Base-by-base conservation (phyloP, 1,284 basidiomycete species). In the Tylopilus microsporus region DNA sequence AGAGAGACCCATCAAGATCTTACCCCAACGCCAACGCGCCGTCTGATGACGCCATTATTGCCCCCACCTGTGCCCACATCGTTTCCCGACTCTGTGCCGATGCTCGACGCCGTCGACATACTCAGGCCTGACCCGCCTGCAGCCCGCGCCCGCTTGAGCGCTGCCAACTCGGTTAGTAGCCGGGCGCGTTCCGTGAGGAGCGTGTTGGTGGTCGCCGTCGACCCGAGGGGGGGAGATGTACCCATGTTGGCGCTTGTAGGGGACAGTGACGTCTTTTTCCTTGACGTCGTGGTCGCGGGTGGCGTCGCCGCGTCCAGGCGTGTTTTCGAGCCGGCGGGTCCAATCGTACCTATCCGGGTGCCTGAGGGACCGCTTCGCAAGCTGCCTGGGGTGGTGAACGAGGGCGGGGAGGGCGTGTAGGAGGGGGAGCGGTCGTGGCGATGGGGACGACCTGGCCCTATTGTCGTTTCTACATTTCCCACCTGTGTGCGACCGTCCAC, bases 151-250 rank as follows among this genome's bases (percentile, higher is more conserved):
- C 36, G 49, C 45, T 70, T 70, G 12, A 72, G 60, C 9, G 68
- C 67, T 0, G 71, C 68, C 51, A 73, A 48, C 55, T 70, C 69
- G 0, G 71, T 69, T 52, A 73, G 55, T 15, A 70, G 55, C 36
- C 67, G 56, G 1, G 69, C 71, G 2, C 68, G 67, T 37, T 73
- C 69, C 0, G 63, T 73, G 16, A 73, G 21, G 15, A 73, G 61
- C 13, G 63, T 55, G 12, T 41, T 64, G n/a, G 69, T 68, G 39
- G 53, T 60, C 25, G 59, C 47, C 3, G 66, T 61, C 52, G 66
- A 67, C n/a, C 60, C 59, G 16, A 7, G 34, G 13, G 43, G 34
- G 9, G 57, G 41, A 0, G 55, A 52, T 18, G 21, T 50, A 1
- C 47, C 48, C 6, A 39, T 50, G 25, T 37, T 12, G 11, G n/a